Evolutionary conservation across 345 rosid genomes (phyloP), one percentile per base, ranked within the genome.

Genomic region (Boechera stricta): DNA sequence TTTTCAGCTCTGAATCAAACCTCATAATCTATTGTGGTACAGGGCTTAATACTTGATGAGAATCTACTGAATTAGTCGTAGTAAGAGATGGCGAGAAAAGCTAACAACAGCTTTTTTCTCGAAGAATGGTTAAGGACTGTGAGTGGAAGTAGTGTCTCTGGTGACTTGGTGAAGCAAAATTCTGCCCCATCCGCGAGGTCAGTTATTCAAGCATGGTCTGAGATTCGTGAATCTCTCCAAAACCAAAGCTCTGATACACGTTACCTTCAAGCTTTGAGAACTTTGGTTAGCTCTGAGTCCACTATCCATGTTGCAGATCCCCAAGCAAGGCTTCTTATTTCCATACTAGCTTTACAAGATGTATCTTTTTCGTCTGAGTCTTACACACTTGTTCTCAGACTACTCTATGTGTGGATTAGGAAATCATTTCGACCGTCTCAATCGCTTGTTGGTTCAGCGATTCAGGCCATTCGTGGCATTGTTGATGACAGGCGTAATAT

Each of bases 261-360:
- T 69, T 86, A 82, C 52, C 83, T 87, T 71, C 93, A 87, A 72
- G 84, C 97, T 38, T 82, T 91, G 83, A 87, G 84, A 76, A 78
- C 85, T 77, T 85, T 95, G 44, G 72, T 86, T 47, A 79, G 84
- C 73, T 88, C 87, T 31, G 90, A 82, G 67, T 48, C 85, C 49
- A 85, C 98, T 70, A 91, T 92, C 65, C 89, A 95, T 65, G 96
- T 92, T 39, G 98, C 97, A 0, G 98, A 95, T 53, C 96, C 97
- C 5, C 99, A 92, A 79, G 96, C 97, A 61, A 95, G 87, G 84
- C 93, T 95, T 69, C 86, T 92, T 36, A 53, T 86, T 36, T 90
- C 98, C 47, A 64, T 91, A 76, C 79, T 92, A 33, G 87, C 88
- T 15, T 83, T 89, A 28, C 79, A 6, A 68, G 79, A 78, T 36